Conservation (phyloP, 305 asterid species). For the Fraxinus greggii region DNA sequence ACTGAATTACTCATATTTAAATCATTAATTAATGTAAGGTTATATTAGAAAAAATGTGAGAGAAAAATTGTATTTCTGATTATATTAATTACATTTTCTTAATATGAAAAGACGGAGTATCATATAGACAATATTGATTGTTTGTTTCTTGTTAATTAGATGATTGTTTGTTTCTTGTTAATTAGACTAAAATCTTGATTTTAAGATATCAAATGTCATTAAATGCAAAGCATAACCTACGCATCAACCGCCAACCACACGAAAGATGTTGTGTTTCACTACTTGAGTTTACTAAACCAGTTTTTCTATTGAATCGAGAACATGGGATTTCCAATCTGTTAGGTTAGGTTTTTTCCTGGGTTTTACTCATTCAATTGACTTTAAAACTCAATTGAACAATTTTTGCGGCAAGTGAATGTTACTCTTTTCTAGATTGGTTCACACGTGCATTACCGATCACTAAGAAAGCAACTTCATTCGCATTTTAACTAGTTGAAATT, state of each 20-base stretch:
- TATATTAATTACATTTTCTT: too few species aligned
- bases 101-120: neutral
- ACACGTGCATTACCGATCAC: neutral
- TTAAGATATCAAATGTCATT: neutral
- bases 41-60: neutral
- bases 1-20: too few species aligned
- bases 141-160: neutral
- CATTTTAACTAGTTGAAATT: neutral
- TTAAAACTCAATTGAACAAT: neutral
- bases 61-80: too few species aligned
- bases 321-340: neutral
- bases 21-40: neutral
- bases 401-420: neutral
- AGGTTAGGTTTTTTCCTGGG: neutral
- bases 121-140: neutral
- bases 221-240: neutral
- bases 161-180: neutral
- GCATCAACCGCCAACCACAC: neutral
- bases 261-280: neutral
- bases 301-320: neutral
- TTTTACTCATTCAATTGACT: neutral
- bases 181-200: neutral
- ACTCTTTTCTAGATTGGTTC: neutral
- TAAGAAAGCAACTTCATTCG: neutral
- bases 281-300: neutral